These are phyloP conservation scores for Neofusicoccum parvum DNA, from an alignment of 2,329 filamentous ascomycete genomes.

Conservation along the genomic window DNA sequence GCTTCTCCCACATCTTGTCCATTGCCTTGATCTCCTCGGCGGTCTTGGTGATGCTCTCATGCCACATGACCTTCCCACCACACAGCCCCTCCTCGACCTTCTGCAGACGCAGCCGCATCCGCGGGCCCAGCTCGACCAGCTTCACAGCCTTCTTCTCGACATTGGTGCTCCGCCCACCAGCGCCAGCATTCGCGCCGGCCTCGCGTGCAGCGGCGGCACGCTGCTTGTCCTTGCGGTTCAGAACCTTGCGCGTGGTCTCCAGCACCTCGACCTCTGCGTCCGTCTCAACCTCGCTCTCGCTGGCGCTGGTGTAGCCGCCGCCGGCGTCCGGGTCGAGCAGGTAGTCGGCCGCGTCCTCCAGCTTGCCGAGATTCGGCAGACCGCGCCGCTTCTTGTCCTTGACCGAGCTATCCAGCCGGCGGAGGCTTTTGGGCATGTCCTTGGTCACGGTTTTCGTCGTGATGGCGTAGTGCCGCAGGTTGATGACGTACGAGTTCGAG, in stretches of 20 bases:
- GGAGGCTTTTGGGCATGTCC: slow-evolving; percentile 80
- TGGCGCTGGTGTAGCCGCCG: slow-evolving; percentile 83
- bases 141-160: slow-evolving; percentile 89
- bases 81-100: slow-evolving; percentile 97
- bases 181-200: slow-evolving; percentile 28
- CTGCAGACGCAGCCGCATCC: slow-evolving; percentile 83
- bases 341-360: slow-evolving; percentile 93
- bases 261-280: slow-evolving; percentile 92
- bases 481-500: slow-evolving; percentile 72
- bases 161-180: slow-evolving; percentile 41
- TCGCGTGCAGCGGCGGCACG: slow-evolving; percentile 41
- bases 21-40: slow-evolving; percentile 75
- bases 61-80: slow-evolving; percentile 92
- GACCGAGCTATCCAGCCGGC: slow-evolving; percentile 82
- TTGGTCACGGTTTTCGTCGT: slow-evolving; percentile 72
- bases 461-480: slow-evolving; percentile 92
- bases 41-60: slow-evolving; percentile 88
- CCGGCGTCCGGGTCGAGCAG: slow-evolving; percentile 78
- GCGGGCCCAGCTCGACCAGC: slow-evolving; percentile 86
- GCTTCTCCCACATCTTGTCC: slow-evolving; percentile 80
- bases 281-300: slow-evolving; percentile 89
- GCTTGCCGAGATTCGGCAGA: slow-evolving; percentile 84
- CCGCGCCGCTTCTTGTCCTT: slow-evolving; percentile 66
- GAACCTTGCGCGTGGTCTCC: slow-evolving; percentile 63
- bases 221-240: slow-evolving; percentile 56